Percentiles rank a stretch among this genome's conserved stretches.
These are phyloP conservation scores for Meira miltonrushii DNA, from an alignment of 1,284 basidiomycete genomes.

Conservation along the genomic window DNA sequence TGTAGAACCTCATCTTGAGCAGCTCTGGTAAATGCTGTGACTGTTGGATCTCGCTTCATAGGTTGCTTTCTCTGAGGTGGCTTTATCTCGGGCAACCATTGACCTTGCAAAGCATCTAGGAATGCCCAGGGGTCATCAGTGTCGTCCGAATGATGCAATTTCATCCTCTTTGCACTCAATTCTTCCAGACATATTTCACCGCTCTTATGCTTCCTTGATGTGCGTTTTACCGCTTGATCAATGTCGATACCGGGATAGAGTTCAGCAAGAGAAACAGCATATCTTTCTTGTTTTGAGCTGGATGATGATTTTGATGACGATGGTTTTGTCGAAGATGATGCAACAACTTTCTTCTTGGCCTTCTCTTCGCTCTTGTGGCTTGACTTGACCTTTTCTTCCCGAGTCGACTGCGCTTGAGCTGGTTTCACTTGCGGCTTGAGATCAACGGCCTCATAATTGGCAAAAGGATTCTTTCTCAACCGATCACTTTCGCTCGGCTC, in stretches of 20 bases:
- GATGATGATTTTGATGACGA: conserved; percentile 3
- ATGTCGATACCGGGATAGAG: conserved; percentile 38
- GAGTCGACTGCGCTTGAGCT: background rate
- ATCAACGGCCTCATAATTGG: conserved; percentile 19
- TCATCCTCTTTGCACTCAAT: background rate
- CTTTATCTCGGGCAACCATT: conserved; percentile 30
- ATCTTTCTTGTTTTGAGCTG: conserved; percentile 26
- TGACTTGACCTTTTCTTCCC: background rate
- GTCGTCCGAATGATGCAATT: background rate
- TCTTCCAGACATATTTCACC: conserved; percentile 3
- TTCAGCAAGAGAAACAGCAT: conserved; percentile 31
- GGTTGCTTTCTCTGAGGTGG: background rate
- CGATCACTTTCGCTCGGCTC: conserved; percentile 33
- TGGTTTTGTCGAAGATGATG: background rate
- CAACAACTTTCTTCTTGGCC: conserved; percentile 8
- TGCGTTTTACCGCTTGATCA: conserved; percentile 33
- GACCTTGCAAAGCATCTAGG: conserved; percentile 33
- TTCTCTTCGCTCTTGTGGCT: conserved; percentile 3
- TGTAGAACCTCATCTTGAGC: conserved; percentile 40
- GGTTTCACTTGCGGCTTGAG: background rate
- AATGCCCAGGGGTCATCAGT: conserved; percentile 37
- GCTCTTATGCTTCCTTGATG: conserved; percentile 13
- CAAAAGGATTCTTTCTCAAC: conserved; percentile 39
- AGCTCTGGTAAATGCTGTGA: conserved; percentile 35
- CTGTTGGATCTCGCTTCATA: conserved; percentile 17